Evolutionary conservation across 2,329 filamentous ascomycete species (phyloP), one percentile per base, ranked within the genome.

Genomic region (Didymella lethalis): DNA sequence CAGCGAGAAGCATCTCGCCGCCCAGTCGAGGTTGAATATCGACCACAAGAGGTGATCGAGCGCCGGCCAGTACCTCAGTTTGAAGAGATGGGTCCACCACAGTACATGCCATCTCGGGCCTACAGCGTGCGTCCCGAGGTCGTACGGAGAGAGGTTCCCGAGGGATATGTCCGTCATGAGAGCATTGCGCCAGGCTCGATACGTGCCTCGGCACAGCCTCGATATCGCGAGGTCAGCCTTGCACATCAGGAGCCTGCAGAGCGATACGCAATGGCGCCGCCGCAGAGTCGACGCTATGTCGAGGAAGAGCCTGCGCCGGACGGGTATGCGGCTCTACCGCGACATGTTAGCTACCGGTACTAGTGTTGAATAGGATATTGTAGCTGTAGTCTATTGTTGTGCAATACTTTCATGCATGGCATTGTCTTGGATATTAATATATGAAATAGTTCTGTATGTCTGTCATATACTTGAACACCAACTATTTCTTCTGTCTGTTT

Each of bases 1-100:
- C 83, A 85, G 62, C 79, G 85, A 54, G 88, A 89, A 64, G 85
- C 86, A 64, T 84, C 86, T 4, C 76, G 77, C 62, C 85, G 82
- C 36, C 85, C 82, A 23, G 60, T 73, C 4, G 77, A 78, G 38
- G 57, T 73, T 26, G 73, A 75, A 44, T 74, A 74, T 56, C 69
- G 65, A 16, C 64, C 66, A 20, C 65, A 64, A 23, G 70, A 73
- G 23, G 48, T 66, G 1, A 25, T 69, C 1, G 72, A 74, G 43
- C 62, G 71, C 43, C 66, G 73, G 16, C 69, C 70, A 26, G 55
- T 70, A 4, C 58, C 68, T 7, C 72, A 73, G 41, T 77, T 74
- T 46, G 74, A 77, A 49, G 75, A 78, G 25, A 76, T 76, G 74
- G 72, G 68, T 1, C 72, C 75, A 20, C 74, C 74, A 6, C 70